Conservation (phyloP, 768 basidiomycete species). For the Hydnum rufescens region DNA sequence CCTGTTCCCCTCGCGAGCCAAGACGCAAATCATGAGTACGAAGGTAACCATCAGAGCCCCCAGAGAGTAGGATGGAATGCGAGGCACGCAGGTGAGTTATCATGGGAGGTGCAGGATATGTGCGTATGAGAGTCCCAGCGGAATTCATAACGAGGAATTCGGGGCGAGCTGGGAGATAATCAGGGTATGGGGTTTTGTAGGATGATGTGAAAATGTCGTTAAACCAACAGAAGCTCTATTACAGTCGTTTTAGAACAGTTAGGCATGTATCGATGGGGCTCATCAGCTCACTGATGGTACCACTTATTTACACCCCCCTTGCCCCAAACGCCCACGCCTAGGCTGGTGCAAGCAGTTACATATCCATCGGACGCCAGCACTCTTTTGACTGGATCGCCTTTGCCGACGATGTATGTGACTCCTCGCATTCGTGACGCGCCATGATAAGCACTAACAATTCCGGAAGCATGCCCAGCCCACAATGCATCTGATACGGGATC, state of each 20-base stretch:
- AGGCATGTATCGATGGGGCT: constrained; percentile 18
- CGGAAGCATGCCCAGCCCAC: constrained; percentile 64
- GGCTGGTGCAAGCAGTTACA: constrained; percentile 40
- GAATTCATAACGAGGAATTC: constrained; percentile 55
- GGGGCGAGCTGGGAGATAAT: constrained; percentile 27
- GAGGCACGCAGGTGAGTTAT: constrained; percentile 48
- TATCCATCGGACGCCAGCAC: constrained; percentile 61
- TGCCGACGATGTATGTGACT: constrained; percentile 55
- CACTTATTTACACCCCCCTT: constrained; percentile 77
- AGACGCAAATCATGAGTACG: constrained; percentile 54
- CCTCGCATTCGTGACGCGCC: constrained; percentile 42
- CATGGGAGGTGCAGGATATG: constrained; percentile 34
- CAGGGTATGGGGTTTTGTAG: constrained; percentile 29
- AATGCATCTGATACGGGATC: constrained; percentile 82
- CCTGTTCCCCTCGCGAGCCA: constrained; percentile 26
- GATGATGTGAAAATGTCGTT: constrained; percentile 14
- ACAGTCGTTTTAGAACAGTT: not conserved
- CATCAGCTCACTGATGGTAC: constrained; percentile 45
- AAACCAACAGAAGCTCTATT: constrained; percentile 10
- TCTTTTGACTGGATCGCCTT: constrained; percentile 47
- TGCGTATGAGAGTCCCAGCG: constrained; percentile 46
- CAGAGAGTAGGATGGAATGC: constrained; percentile 43
- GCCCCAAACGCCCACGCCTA: constrained; percentile 55
- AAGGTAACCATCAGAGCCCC: constrained; percentile 52
- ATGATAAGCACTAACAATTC: constrained; percentile 50